These are phyloP conservation scores for Entomortierella chlamydospora DNA, from an alignment of 192 early-diverging fungal species.

Conservation along the genomic window DNA sequence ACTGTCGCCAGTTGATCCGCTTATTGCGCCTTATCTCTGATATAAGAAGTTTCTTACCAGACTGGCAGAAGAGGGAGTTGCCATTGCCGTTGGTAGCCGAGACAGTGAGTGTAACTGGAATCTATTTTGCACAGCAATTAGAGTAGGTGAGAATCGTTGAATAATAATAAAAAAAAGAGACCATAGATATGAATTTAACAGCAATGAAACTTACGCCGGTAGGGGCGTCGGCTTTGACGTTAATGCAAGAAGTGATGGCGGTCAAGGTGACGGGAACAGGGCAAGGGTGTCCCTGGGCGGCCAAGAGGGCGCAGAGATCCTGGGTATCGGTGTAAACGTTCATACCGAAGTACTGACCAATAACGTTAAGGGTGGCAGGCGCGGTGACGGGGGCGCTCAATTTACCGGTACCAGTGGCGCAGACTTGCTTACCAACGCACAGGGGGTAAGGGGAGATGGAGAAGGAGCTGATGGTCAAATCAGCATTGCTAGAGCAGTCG, in stretches of 20 bases:
- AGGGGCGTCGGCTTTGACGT: no score
- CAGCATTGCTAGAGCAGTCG: constrained; percentile 21
- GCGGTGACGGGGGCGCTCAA: constrained; percentile 40
- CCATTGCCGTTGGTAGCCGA: no score
- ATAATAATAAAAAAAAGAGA: no score
- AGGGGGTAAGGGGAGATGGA: constrained; percentile 47
- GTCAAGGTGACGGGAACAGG: constrained; percentile 27
- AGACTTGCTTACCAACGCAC: constrained; percentile 45
- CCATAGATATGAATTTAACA: constrained; percentile 17
- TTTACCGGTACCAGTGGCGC: constrained; percentile 39
- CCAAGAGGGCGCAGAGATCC: constrained; percentile 30
- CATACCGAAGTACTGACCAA: constrained; percentile 13
- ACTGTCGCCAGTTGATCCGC: no score
- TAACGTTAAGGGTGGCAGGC: constrained; percentile 19
- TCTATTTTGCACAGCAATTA: no score
- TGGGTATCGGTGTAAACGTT: constrained; percentile 39
- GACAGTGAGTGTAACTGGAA: no score
- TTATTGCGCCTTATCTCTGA: no score
- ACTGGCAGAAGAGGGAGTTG: no score
- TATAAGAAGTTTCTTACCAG: no score
- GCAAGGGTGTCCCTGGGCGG: constrained; percentile 19
- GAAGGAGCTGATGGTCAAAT: constrained; percentile 17
- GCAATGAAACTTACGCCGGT: no score
- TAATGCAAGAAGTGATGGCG: constrained; percentile 27
- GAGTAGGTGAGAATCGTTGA: no score